A percentile compares a stretch with the other conserved stretches of the same genome.
Conservation (phyloP, 2,329 filamentous ascomycete species). For the Diaporthe sp. region DNA sequence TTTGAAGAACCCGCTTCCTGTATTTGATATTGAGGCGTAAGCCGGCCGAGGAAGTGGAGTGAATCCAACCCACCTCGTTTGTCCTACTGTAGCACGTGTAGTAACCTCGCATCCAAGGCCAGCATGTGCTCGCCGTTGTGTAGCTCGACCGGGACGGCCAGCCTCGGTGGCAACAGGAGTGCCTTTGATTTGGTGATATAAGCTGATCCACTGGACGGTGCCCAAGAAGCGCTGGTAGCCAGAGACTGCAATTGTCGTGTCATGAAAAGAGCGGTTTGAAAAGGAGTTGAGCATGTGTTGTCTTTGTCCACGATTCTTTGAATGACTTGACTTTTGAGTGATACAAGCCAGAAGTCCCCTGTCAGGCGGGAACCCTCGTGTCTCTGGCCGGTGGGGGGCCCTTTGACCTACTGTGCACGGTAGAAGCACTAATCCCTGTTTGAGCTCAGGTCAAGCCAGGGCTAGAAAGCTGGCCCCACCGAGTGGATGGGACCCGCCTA, state of each 20-base stretch:
- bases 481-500: conserved; percentile 1
- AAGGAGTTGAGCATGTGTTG: background rate
- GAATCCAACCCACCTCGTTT: background rate
- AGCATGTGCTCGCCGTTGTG: background rate
- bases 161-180: background rate
- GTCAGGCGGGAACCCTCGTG: conserved; percentile 5
- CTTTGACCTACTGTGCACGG: background rate
- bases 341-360: background rate
- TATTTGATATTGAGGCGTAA: background rate
- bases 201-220: background rate
- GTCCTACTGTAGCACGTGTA: background rate
- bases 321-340: background rate
- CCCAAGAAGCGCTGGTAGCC: background rate
- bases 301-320: conserved; percentile 5
- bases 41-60: background rate
- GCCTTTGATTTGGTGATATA: no score
- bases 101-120: background rate
- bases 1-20: background rate
- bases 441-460: conserved; percentile 20
- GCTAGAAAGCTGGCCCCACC: conserved; percentile 2
- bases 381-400: conserved; percentile 8
- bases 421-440: conserved; percentile 14
- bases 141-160: background rate
- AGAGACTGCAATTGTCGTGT: background rate
- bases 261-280: background rate